Percentiles rank a stretch among this genome's conserved stretches.
Evolutionary conservation across 2,329 filamentous ascomycete genomes (phyloP).

Genomic region (Sporothrix brasiliensis): DNA sequence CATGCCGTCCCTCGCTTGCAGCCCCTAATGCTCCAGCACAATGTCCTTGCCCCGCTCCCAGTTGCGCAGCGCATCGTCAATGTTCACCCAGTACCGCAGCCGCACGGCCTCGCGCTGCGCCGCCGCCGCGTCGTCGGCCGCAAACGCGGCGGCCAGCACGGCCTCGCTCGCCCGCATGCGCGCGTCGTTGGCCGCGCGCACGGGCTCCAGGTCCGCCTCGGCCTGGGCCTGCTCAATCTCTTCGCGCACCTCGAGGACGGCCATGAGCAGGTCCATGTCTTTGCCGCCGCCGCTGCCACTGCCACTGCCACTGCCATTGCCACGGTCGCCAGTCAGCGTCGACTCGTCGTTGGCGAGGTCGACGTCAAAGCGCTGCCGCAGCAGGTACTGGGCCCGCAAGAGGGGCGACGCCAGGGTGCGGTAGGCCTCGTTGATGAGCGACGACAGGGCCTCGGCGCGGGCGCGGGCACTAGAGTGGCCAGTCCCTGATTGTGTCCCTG

Average conservation of each 20-base stretch:
- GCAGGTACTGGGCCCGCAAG: slow-evolving; percentile 82
- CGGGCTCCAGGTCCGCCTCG: slow-evolving; percentile 64
- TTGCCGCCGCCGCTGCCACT: neutral
- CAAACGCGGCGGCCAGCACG: slow-evolving; percentile 66
- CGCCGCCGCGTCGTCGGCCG: slow-evolving; percentile 59
- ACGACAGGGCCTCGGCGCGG: slow-evolving; percentile 74
- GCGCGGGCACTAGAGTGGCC: slow-evolving; percentile 39
- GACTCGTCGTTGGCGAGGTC: slow-evolving; percentile 81
- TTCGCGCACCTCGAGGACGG: slow-evolving; percentile 79
- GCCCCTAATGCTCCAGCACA: slow-evolving; percentile 54
- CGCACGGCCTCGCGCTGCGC: slow-evolving; percentile 74
- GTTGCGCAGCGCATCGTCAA: slow-evolving; percentile 74
- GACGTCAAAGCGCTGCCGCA: slow-evolving; percentile 68
- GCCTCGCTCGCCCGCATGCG: slow-evolving; percentile 67
- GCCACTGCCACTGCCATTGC: slow-evolving; percentile 40
- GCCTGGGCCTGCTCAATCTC: slow-evolving; percentile 69
- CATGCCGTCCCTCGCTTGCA: too few species aligned
- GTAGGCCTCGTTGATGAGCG: slow-evolving; percentile 89
- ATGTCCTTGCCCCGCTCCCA: slow-evolving; percentile 78
- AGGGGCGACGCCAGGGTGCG: slow-evolving; percentile 79
- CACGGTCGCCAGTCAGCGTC: slow-evolving; percentile 42
- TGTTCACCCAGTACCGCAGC: slow-evolving; percentile 88
- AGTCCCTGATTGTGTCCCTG: neutral
- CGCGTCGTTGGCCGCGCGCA: slow-evolving; percentile 68
- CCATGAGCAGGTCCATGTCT: slow-evolving; percentile 66